Conservation (phyloP, 352 stramenopile species). For the Blastocystis sp. region DNA sequence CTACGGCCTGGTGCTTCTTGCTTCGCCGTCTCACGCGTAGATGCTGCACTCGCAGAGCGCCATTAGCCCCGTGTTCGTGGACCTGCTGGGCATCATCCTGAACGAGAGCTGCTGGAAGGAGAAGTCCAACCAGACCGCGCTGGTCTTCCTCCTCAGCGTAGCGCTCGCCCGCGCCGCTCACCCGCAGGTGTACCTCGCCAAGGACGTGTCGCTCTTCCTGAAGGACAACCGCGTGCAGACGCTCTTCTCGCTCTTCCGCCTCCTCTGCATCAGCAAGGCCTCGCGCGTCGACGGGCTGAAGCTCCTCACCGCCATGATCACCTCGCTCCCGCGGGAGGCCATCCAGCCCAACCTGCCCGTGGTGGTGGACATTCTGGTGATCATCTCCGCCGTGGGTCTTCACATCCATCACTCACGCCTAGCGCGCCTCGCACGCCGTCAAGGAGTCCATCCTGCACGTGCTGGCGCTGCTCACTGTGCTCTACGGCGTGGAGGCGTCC, state of each 20-base stretch:
- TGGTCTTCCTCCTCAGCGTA: conserved; percentile 52
- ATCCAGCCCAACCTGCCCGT: conserved; percentile 18
- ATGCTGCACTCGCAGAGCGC: conserved; percentile 35
- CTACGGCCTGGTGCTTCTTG: conserved; percentile 17
- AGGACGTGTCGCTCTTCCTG: background rate
- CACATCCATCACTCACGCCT: background rate
- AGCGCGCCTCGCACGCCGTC: conserved; percentile 40
- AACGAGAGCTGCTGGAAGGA: conserved; percentile 21
- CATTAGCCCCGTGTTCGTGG: background rate
- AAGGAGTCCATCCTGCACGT: conserved; percentile 15
- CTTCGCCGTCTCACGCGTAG: background rate
- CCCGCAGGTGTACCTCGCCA: conserved; percentile 6
- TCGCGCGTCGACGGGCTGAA: conserved; percentile 53
- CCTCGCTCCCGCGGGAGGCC: background rate
- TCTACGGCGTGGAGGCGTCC: background rate
- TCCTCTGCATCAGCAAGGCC: background rate
- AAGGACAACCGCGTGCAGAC: background rate
- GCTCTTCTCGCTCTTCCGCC: conserved; percentile 36
- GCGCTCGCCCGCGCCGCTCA: background rate
- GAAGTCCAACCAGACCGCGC: conserved; percentile 43
- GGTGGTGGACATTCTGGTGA: conserved; percentile 1
- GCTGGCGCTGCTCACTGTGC: conserved; percentile 25
- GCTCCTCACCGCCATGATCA: conserved; percentile 16
- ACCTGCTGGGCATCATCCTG: conserved; percentile 2
- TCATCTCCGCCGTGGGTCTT: conserved; percentile 1